A percentile compares a stretch with the other conserved stretches of the same genome.
phyloP scores from a whole-genome alignment of 176 grass and related monocot genomes.

The Oryza glaberrima region DNA sequence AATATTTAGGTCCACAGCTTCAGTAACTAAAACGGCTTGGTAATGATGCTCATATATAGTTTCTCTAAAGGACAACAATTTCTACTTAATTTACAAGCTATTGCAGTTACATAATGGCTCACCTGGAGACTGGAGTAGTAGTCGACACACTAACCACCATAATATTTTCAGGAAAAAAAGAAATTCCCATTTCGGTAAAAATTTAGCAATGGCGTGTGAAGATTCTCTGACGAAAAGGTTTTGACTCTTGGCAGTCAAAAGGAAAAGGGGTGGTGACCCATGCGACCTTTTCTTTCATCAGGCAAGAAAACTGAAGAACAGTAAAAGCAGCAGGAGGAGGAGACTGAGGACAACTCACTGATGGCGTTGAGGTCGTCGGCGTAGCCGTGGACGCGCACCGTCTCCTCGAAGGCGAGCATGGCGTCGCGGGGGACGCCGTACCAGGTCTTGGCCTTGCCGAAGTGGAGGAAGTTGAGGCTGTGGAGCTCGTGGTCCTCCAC shows the following conservation, averaged over 20 bases:
- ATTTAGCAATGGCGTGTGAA: slow-evolving; percentile 21
- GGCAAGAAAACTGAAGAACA: slow-evolving; percentile 39
- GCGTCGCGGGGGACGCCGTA: slow-evolving; percentile 95
- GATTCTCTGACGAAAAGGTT: slow-evolving; percentile 18
- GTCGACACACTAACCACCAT: slow-evolving; percentile 28
- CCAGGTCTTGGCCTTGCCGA: slow-evolving; percentile 90
- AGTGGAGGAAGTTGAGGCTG: slow-evolving; percentile 97
- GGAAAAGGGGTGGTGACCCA: neutral
- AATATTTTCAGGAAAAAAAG: neutral
- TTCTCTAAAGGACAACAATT: slow-evolving; percentile 27
- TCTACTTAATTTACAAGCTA: slow-evolving; percentile 23
- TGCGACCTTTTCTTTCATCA: slow-evolving; percentile 11
- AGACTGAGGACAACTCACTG: slow-evolving; percentile 54
- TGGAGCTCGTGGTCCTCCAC: slow-evolving; percentile 99
- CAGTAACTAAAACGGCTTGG: slow-evolving; percentile 16
- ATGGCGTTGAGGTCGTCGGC: slow-evolving; percentile 91
- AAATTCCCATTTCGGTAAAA: slow-evolving; percentile 21
- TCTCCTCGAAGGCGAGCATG: slow-evolving; percentile 90
- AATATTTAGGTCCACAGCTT: slow-evolving; percentile 8
- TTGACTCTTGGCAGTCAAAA: slow-evolving; percentile 38
- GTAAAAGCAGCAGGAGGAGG: slow-evolving; percentile 27
- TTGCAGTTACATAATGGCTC: slow-evolving; percentile 26
- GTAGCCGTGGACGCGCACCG: slow-evolving; percentile 81
- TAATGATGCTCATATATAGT: neutral
- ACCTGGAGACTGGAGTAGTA: slow-evolving; percentile 15